Evolutionary conservation across 148 eudicot genomes (phyloP).

Genomic region (Bassia scoparia): DNA sequence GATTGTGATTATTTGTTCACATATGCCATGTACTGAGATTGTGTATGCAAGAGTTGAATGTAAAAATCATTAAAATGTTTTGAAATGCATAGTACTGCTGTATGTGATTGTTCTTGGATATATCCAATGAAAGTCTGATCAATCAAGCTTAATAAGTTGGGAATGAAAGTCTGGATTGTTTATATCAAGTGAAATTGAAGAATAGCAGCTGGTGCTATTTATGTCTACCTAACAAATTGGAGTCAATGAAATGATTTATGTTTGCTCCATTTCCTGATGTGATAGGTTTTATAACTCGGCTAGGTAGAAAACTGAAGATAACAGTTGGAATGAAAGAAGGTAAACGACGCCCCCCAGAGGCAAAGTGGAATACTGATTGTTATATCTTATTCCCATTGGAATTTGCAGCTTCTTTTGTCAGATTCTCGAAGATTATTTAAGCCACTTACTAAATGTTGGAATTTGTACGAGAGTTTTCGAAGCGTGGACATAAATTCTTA

Average conservation of each 20-base stretch:
- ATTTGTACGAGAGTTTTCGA: too few relatives aligned
- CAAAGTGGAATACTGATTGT: constrained; percentile 26
- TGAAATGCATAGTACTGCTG: too few relatives aligned
- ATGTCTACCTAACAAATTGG: not conserved
- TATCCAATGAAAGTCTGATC: too few relatives aligned
- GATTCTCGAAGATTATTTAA: too few relatives aligned
- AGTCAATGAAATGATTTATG: constrained; percentile 8
- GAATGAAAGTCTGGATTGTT: not conserved
- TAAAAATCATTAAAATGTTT: too few relatives aligned
- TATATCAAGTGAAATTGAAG: not conserved
- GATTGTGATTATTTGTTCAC: too few relatives aligned
- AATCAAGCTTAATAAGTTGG: too few relatives aligned
- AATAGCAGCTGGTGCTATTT: not conserved
- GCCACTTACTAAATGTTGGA: too few relatives aligned
- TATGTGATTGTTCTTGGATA: not conserved
- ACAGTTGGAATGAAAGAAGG: constrained; percentile 91
- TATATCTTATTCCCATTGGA: constrained; percentile 2
- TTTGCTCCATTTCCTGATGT: constrained; percentile 1
- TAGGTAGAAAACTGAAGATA: constrained; percentile 94
- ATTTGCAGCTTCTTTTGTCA: not conserved
- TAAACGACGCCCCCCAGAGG: constrained; percentile 99
- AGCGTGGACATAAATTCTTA: constrained; percentile 84
- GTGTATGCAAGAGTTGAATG: too few relatives aligned
- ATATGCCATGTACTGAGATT: too few relatives aligned
- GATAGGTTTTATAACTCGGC: constrained; percentile 82